Base-by-base conservation (phyloP, 2,329 filamentous ascomycete genomes). In the Aspergillus pseudoterreus region DNA sequence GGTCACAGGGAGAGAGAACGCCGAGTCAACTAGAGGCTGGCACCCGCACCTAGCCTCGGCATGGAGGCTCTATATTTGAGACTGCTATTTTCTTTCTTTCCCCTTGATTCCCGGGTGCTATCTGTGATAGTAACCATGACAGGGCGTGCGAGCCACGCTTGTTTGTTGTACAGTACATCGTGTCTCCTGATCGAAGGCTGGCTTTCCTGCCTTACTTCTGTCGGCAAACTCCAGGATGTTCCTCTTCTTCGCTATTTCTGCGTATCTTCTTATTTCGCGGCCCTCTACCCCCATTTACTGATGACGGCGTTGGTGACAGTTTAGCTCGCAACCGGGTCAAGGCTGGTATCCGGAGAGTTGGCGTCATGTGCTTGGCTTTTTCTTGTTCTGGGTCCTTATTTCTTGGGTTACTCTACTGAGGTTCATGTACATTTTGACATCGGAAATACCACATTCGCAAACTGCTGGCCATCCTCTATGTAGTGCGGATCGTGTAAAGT, bases 21-120 rank as follows among this genome's bases (percentile, higher is more conserved):
- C 55, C 53, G 33, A 36, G 52, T 19, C 58, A 61, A 33, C 51
- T 58, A 21, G 60, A 62, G 45, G 57, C 60, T 24, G 55, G 56
- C 19, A 38, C 52, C 12, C 15, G 19, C 19, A 33, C 35, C 43
- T 58, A 36, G 53, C 10, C n/a, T 12, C 21, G 12, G 22, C 27
- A 46, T 32, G n/a, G 27, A 21, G 22, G 21, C 14, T 14, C 17
- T 42, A 42, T 9, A 42, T 19, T 19, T 30, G 27, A 30, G 27
- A 30, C 5, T 44, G 14, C 11, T 5, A 19, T 24, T 47, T 44
- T n/a, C 33, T 44, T 39, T 27, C 39, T 33, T 27, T 35, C 15
- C 39, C 19, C n/a, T 19, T 50, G 30, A 17, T n/a, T 15, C 32
- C 30, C 35, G 33, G 32, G 46, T 30, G 33, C 22, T 30, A 47